Conservation (phyloP, 2,329 filamentous ascomycete species). For the Apiospora koreana region DNA sequence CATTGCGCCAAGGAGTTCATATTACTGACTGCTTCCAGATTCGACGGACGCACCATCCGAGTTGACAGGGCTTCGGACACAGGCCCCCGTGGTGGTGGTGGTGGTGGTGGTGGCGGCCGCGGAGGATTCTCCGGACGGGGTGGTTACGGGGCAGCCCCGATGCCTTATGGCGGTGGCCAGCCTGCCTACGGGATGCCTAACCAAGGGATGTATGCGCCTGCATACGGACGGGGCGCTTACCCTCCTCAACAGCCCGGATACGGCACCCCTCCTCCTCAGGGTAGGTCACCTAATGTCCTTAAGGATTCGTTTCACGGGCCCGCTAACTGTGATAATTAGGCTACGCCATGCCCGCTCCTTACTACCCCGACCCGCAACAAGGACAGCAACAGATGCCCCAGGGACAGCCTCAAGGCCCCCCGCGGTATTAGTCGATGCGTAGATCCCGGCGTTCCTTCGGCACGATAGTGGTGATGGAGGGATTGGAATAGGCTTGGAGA, state of each 20-base stretch:
- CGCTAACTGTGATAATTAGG: constrained; percentile 19
- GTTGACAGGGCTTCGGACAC: constrained; percentile 94
- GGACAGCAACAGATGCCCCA: constrained; percentile 39
- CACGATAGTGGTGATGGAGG: background rate
- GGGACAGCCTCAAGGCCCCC: constrained; percentile 40
- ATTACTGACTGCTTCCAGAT: constrained; percentile 53
- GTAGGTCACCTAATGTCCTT: constrained; percentile 29
- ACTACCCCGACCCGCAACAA: constrained; percentile 48
- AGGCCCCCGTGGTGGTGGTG: constrained; percentile 61
- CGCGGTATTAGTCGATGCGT: constrained; percentile 39
- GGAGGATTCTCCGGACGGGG: constrained; percentile 20
- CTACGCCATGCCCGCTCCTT: constrained; percentile 32
- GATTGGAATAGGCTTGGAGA: background rate
- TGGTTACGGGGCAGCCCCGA: constrained; percentile 33
- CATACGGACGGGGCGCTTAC: constrained; percentile 47
- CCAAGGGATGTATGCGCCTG: constrained; percentile 38
- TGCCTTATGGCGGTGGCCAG: constrained; percentile 37
- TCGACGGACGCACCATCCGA: constrained; percentile 91
- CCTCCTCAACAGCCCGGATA: constrained; percentile 38
- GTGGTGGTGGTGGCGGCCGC: constrained; percentile 45
- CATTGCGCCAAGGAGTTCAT: background rate
- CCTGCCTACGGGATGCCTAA: constrained; percentile 39
- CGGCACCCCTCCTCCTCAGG: constrained; percentile 44
- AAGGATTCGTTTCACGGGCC: background rate
- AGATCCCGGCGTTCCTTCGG: background rate